Conservation (phyloP, 306 rosid genomes). For the Purshia tridentata region DNA sequence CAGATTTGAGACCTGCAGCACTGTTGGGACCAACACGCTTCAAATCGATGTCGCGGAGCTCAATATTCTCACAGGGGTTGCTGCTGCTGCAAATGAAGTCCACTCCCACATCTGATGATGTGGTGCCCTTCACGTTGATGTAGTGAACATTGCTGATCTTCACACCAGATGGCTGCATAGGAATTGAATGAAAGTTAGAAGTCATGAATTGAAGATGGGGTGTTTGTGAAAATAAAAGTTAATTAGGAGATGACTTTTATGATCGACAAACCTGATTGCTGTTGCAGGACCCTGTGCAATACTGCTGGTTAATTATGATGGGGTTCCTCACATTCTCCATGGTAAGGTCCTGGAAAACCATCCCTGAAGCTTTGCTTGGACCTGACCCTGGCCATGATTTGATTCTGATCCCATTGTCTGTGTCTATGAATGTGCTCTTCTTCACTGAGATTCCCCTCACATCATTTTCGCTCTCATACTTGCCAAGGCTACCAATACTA, state of each 20-base stretch:
- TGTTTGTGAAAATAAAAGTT: too few species aligned
- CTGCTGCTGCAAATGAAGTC: constrained; percentile 53
- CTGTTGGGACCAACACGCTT: constrained; percentile 6
- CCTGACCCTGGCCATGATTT: constrained; percentile 47
- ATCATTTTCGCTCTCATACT: constrained; percentile 34
- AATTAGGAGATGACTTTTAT: neutral
- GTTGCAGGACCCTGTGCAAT: constrained; percentile 17
- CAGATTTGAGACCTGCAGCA: constrained; percentile 18
- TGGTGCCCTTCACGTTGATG: constrained; percentile 52
- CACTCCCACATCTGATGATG: constrained; percentile 44
- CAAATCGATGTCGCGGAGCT: constrained; percentile 44
- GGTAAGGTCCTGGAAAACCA: constrained; percentile 33
- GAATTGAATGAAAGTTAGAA: neutral
- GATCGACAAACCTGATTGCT: constrained; percentile 21
- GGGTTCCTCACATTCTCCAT: constrained; percentile 40
- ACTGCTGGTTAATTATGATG: constrained; percentile 45
- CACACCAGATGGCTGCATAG: constrained; percentile 53
- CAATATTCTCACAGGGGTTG: constrained; percentile 51
- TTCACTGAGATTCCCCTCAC: constrained; percentile 37
- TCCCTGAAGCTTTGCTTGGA: constrained; percentile 34
- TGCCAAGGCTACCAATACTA: constrained; percentile 45
- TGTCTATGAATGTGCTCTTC: constrained; percentile 26
- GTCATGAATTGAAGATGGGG: too few species aligned
- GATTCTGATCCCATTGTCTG: constrained; percentile 46
- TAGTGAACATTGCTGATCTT: constrained; percentile 36